These are phyloP conservation scores for Diplogelasinospora grovesii DNA, from an alignment of 495 filamentous ascomycete genomes.

Conservation along the genomic window DNA sequence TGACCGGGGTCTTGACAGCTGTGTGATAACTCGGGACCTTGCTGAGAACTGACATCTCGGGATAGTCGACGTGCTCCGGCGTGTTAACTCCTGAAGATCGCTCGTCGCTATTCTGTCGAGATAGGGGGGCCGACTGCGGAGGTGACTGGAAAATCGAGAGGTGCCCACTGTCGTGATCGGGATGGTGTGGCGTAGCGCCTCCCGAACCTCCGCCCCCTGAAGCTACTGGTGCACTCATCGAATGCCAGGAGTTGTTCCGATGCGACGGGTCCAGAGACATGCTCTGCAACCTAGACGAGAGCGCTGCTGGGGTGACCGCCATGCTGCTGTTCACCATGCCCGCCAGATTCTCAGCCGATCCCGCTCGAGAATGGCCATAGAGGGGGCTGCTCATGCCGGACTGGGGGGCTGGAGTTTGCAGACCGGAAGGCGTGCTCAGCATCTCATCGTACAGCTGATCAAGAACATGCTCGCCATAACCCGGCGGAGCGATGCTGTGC, in stretches of 20 bases:
- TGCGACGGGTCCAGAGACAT: constrained; percentile 42
- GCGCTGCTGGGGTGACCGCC: constrained; percentile 52
- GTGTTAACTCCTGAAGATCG: constrained; percentile 13
- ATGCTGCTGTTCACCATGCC: constrained; percentile 33
- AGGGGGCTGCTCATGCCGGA: constrained; percentile 74
- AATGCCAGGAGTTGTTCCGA: constrained; percentile 28
- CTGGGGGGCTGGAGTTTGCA: constrained; percentile 64
- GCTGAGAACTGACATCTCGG: constrained; percentile 56
- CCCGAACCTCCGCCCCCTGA: constrained; percentile 21
- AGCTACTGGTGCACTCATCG: constrained; percentile 18
- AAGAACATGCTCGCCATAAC: constrained; percentile 79
- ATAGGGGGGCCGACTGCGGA: constrained; percentile 32
- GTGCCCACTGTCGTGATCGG: too few species aligned
- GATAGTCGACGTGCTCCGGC: constrained; percentile 57
- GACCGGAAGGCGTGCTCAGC: constrained; percentile 63
- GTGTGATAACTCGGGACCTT: constrained; percentile 79
- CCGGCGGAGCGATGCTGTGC: constrained; percentile 64
- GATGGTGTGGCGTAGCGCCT: constrained; percentile 22
- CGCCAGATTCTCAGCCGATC: constrained; percentile 72
- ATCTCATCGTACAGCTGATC: constrained; percentile 86
- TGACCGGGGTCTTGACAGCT: constrained; percentile 53
- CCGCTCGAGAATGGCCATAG: constrained; percentile 63
- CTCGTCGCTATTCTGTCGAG: constrained; percentile 59
- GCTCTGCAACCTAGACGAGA: constrained; percentile 57
- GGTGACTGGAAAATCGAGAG: constrained; percentile 23